Base-by-base conservation (phyloP, 2,329 filamentous ascomycete genomes). In the Monosporascus sp. region DNA sequence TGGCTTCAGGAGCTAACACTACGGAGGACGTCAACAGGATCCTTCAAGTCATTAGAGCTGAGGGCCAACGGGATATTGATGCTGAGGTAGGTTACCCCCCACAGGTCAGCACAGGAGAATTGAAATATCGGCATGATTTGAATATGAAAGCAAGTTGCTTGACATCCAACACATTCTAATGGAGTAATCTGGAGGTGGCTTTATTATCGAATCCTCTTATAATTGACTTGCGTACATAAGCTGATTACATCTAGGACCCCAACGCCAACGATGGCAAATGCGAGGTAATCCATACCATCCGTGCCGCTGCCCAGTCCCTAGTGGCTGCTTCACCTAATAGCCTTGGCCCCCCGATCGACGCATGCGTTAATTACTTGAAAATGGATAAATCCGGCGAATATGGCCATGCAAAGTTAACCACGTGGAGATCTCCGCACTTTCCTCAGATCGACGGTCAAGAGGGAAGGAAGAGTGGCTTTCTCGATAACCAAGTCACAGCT, bases 401-500 rank as follows among this genome's bases (percentile, higher is more conserved):
- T 27, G 64, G 64, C 22, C 57, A 54, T 7, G 62, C 58, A 5
- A 59, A 60, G 3, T 49, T 58, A 11, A 51, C 59, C 1, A 20
- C 64, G 0, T 67, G 62, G 60, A 59, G 22, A 34, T 65, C 64
- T 3, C 61, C 63, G 2, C 51, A 63, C 3, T 53, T 66, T 16
- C 60, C 63, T 2, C 50, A 11, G 0, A 52, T 67, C 3, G 59
- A 64, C 26, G 52, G 56, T 16, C n/a, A 43, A 22, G 52, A 60
- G 2, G 62, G 56, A 0, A 56, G 59, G 8, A 61, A 54, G 24
- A n/a, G 24, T 17, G 65, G 59, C 8, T 53, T 67, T 4, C 50
- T 67, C 1, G 60, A 63, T 24, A 64, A 63, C 36, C 65, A 67
- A 48, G 48, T 65, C 3, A 68, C 65, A 1, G 63, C 56, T 3